Evolutionary conservation across 1,284 basidiomycete genomes (phyloP), one percentile per base, ranked within the genome.

Genomic region (Ceratobasidium sp.): DNA sequence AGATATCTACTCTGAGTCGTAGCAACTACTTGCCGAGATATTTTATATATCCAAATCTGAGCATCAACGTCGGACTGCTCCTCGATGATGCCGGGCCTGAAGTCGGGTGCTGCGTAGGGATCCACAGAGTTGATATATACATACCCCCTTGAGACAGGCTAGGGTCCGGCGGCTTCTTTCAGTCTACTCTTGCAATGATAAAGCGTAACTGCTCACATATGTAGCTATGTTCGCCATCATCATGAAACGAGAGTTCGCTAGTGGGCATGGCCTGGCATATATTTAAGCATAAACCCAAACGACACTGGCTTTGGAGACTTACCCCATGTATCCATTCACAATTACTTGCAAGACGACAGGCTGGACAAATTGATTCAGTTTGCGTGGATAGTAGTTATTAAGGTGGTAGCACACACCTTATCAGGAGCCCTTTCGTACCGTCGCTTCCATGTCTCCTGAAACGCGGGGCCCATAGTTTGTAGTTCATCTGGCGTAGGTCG

Each of bases 41-140:
- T 85, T 79, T 92, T 92, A 79, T 90, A 92, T 0, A 79, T 82
- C 85, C 88, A 89, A 65, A 85, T 82, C 75, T 89, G 79, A 14
- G 86, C 81, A 1, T 83, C 84, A 2, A 92, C 45, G 79, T 92
- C 91, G 2, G 85, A 86, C 22, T 73, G 71, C 11, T 73, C 59
- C 15, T 57, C 64, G 15, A 80, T 74, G 51, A 80, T 75, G 2
- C 79, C 80, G 6, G 78, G 75, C n/a, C 77, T 75, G 56, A 80
- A 79, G 31, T 77, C 74, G 41, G 79, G 80, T 0, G 75, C 44
- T n/a, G 75, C 75, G 53, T 77, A 76, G 0, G 79, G 79, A 62
- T 81, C 77, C 19, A 73, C 19, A 24, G 67, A 75, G 2, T 64
- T 74, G 76, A 81, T 80, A 45, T 81, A 80, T 7, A 81, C 50